These are phyloP conservation scores for Zelonia costaricensis DNA, from an alignment of 208 protist species.

Conservation along the genomic window DNA sequence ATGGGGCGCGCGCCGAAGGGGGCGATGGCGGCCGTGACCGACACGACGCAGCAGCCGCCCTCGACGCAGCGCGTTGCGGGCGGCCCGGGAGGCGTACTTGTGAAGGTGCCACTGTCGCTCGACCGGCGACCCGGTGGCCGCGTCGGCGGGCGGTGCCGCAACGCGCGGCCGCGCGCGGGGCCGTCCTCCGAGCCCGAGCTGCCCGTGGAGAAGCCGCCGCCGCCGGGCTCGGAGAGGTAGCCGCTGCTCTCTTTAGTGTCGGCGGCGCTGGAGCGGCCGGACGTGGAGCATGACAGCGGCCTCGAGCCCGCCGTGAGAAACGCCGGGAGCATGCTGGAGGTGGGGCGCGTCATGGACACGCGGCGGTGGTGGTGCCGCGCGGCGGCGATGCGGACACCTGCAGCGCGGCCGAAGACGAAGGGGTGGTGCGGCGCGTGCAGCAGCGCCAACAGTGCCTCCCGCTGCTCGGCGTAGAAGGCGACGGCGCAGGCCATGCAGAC, in stretches of 20 bases:
- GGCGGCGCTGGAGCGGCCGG: background rate
- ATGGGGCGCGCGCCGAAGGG: constrained; percentile 57
- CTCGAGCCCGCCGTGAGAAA: constrained; percentile 1
- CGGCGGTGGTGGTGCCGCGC: constrained; percentile 14
- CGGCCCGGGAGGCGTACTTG: background rate
- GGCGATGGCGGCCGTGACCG: constrained; percentile 25
- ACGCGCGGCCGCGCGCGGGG: background rate
- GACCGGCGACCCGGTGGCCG: constrained; percentile 10
- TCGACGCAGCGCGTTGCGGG: constrained; percentile 19
- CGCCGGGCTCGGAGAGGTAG: background rate
- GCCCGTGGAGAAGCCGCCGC: background rate
- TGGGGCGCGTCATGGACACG: too few relatives aligned
- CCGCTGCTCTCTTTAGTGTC: background rate
- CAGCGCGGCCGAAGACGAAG: constrained; percentile 35
- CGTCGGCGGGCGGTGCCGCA: constrained; percentile 1
- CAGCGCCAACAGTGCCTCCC: constrained; percentile 14
- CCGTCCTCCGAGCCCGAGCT: constrained; percentile 5
- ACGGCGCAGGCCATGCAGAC: constrained; percentile 68
- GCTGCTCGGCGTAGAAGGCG: constrained; percentile 46
- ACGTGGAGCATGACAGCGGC: background rate
- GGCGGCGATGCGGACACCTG: constrained; percentile 32
- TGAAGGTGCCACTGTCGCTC: background rate
- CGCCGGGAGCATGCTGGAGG: too few relatives aligned
- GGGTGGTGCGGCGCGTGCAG: constrained; percentile 20
- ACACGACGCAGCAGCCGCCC: background rate